Evolutionary conservation across 371 early-diverging fungal genomes (phyloP), one percentile per base, ranked within the genome.

Genomic region (Syncephalastrum sp.): DNA sequence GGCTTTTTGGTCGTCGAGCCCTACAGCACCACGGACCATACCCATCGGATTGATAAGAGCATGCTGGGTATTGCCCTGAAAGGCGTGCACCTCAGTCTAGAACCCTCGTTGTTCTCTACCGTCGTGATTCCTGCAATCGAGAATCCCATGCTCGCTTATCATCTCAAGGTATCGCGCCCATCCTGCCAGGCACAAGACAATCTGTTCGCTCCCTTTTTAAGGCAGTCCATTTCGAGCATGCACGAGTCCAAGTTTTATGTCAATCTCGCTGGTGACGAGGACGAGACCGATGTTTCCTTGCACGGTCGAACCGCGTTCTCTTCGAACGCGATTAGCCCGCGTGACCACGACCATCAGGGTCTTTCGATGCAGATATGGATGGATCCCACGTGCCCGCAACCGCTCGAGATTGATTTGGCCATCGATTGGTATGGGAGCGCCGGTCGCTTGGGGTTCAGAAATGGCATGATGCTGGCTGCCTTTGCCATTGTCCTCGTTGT

Each of bases 401-500:
- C 84, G 0, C 47, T 85, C 12, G 65, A 76, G 4, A 25, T 91
- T 5, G 74, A 79, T 23, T 59, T 91, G 24, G 62, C 68, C 1
- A 74, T 91, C 24, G 88, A 91, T 69, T 85, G 78, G 82, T 90
- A 90, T 63, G 87, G 89, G 15, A 87, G 89, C 56, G 68, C 89
- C 38, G 88, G 88, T 47, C 81, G 90, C 17, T 62, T 86, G 27
- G 81, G 90, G 6, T 88, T 87, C 59, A 75, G 92, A 25, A 85
- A 89, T 50, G 84, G 90, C 13, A 87, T 89, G 61, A 85, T 88
- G 50, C 63, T 90, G 24, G 73, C 86, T 13, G 81, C 85, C 0
- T 80, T 90, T 57, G 76, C 88, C 1, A 88, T 86, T 61, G 69
- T 88, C 8, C 82, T 85, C 54, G 87, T 86, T 4, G 67, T 85